Evolutionary conservation across 1,139 yeast genomes (phyloP).

Genomic region (Pneumocystis oryctolagi): DNA sequence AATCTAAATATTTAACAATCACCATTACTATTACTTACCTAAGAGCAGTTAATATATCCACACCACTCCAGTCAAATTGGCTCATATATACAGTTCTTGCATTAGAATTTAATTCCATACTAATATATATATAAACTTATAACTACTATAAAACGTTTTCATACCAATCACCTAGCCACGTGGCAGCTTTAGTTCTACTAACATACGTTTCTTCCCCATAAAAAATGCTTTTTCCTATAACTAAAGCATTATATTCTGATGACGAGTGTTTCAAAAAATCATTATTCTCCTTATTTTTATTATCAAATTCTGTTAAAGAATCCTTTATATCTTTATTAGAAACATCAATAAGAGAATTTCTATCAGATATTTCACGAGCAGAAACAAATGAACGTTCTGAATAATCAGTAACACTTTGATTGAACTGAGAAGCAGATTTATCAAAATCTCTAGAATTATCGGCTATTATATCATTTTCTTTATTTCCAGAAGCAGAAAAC

Average conservation of each 20-base stretch:
- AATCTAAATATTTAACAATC: neutral
- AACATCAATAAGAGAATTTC: neutral
- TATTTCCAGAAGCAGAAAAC: neutral
- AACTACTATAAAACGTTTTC: neutral
- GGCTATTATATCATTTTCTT: neutral
- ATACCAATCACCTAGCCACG: constrained; percentile 6
- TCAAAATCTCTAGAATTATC: neutral
- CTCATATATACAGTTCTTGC: constrained; percentile 21
- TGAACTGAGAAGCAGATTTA: neutral
- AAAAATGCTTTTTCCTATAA: constrained; percentile 1
- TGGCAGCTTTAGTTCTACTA: constrained; percentile 5
- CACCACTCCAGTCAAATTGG: constrained; percentile 23
- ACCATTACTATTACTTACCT: constrained; percentile 21
- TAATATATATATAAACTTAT: constrained; percentile 4
- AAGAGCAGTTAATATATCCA: constrained; percentile 33
- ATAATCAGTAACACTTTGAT: neutral
- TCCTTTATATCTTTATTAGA: neutral
- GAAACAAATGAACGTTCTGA: neutral
- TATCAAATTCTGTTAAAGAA: neutral
- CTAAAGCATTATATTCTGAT: neutral
- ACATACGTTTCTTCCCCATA: constrained; percentile 4
- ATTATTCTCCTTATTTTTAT: neutral
- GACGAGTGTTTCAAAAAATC: neutral
- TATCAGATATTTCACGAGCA: neutral
- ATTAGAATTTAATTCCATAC: constrained; percentile 11